Evolutionary conservation across 192 early-diverging fungal genomes (phyloP), one percentile per base, ranked within the genome.

Genomic region (Backusella circina): DNA sequence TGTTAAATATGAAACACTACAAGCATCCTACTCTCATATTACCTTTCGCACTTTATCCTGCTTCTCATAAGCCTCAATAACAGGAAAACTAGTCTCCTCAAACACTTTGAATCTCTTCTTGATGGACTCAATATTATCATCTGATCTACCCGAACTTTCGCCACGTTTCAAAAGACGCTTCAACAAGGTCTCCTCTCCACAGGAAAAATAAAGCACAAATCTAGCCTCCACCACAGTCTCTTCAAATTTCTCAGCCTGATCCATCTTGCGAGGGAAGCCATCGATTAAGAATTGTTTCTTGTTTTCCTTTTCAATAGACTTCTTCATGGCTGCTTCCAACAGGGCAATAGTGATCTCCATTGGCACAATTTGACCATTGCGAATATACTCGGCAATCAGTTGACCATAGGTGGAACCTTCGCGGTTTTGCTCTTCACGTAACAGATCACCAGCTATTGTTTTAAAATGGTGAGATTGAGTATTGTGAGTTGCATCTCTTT

Each of bases 41-140:
- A 97, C 88, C 70, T 87, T 91, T 65, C 91, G 84, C 31, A 97
- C 94, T 86, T 96, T 97, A 23, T 86, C 87, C 33, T 81, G 67
- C 78, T 88, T 88, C 16, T 78, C 85, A 80, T 91, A 96, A 33
- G 93, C 80, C 65, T 93, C 92, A 74, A 99, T 93, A 12, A 98
- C 98, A 6, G 96, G 97, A 86, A 90, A 96, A 75, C 90, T 93
- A 16, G 90, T 90, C 41, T 97, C 91, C 28, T 82, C 71, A 72
- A 97, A 99, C 1, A 90, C 91, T 16, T 76, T 79, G 89, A 99
- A 99, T n/a, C 98, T 89, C 87, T 99, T 99, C 75, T 88, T 90
- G 89, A 99, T 99, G 9, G 92, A 91, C 75, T 98, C 95, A 38
- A 93, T 89, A 79, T 99, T 98, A 79, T 99, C 98, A 78, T 99